phyloP scores from a whole-genome alignment of 331 rosid genomes.

The Cucumis variabilis region DNA sequence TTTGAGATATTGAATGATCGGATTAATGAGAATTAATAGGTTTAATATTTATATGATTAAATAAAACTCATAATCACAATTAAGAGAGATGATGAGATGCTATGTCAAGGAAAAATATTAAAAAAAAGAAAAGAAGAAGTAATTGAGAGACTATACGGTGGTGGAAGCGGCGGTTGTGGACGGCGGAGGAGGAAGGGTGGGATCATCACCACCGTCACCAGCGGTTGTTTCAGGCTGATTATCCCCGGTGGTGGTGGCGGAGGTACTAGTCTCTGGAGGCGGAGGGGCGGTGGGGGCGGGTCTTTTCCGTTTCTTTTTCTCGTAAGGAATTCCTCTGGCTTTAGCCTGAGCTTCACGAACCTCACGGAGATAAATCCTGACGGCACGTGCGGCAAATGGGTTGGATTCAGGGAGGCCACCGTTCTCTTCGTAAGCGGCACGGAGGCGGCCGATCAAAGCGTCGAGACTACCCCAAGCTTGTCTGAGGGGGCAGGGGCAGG shows the following conservation, averaged over 20 bases:
- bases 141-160: slow-evolving; percentile 50
- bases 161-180: slow-evolving; percentile 47
- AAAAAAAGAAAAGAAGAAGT: not conserved
- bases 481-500: slow-evolving; percentile 80
- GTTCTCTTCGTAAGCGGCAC: slow-evolving; percentile 96
- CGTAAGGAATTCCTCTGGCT: slow-evolving; percentile 94
- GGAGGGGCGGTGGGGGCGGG: slow-evolving; percentile 34
- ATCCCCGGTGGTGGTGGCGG: not conserved
- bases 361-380: slow-evolving; percentile 83
- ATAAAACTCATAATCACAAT: slow-evolving; percentile 46
- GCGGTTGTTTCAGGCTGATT: slow-evolving; percentile 18
- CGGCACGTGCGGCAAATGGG: slow-evolving; percentile 85
- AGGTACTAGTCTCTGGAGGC: slow-evolving; percentile 8
- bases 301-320: slow-evolving; percentile 88
- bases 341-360: slow-evolving; percentile 89
- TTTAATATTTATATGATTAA: slow-evolving; percentile 14
- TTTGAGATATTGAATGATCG: not conserved
- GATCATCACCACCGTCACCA: slow-evolving; percentile 1
- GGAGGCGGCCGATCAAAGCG: slow-evolving; percentile 86
- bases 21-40: slow-evolving; percentile 16
- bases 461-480: slow-evolving; percentile 97
- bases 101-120: not conserved
- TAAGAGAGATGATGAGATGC: slow-evolving; percentile 24
- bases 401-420: slow-evolving; percentile 89
- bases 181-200: not conserved